Conservation (phyloP, 768 basidiomycete genomes). For the Xanthoconium purpureum region DNA sequence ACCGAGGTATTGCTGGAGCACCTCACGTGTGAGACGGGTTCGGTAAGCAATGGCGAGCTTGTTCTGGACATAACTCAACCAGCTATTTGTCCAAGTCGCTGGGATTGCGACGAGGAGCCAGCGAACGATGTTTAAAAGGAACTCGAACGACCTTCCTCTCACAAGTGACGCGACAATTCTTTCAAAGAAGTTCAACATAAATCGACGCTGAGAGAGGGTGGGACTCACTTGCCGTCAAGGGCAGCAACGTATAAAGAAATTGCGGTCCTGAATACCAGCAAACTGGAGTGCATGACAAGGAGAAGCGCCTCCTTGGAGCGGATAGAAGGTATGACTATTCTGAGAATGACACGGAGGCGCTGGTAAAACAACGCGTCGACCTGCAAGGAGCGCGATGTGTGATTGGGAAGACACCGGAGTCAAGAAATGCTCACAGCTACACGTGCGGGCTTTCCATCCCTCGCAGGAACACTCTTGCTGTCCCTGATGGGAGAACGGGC, state of each 20-base stretch:
- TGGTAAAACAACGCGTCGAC: conserved; percentile 92
- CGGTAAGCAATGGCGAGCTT: conserved; percentile 89
- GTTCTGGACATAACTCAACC: conserved; percentile 90
- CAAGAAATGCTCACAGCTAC: conserved; percentile 58
- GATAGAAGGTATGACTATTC: conserved; percentile 84
- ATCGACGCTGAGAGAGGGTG: background rate
- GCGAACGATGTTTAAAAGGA: conserved; percentile 79
- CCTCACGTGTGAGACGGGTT: conserved; percentile 78
- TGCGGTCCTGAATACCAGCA: conserved; percentile 86
- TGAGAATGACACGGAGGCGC: conserved; percentile 69
- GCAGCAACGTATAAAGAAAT: conserved; percentile 93
- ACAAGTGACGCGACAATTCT: conserved; percentile 96
- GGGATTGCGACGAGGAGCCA: conserved; percentile 94
- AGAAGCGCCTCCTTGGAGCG: conserved; percentile 86
- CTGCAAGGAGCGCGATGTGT: conserved; percentile 35
- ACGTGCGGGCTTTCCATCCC: conserved; percentile 45
- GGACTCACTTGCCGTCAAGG: conserved; percentile 80
- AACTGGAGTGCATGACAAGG: conserved; percentile 81
- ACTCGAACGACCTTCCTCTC: conserved; percentile 72
- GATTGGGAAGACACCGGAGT: background rate
- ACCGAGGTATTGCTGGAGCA: conserved; percentile 82
- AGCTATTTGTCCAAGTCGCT: conserved; percentile 90
- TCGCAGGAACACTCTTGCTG: conserved; percentile 16
- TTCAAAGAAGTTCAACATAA: conserved; percentile 1
- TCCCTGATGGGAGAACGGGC: conserved; percentile 36